These are phyloP conservation scores for Gremmenia infestans DNA, from an alignment of 2,329 filamentous ascomycete genomes.

Conservation along the genomic window DNA sequence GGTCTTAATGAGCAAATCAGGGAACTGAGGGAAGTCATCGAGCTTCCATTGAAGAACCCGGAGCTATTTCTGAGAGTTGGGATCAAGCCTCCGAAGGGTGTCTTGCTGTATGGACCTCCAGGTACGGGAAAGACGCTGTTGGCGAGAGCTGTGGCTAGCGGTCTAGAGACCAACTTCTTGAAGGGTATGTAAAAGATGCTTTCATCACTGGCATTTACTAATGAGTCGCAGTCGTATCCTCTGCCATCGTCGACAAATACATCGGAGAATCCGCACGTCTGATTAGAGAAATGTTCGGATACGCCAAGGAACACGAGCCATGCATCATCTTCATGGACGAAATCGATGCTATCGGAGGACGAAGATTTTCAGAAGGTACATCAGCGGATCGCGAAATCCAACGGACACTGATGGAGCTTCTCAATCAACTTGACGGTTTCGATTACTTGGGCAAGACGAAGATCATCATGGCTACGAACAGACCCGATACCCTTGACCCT, in stretches of 20 bases:
- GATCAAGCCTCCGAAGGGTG: conserved; percentile 98
- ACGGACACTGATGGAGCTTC: conserved; percentile 94
- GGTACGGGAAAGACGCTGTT: conserved; percentile 96
- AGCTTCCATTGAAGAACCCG: conserved; percentile 96
- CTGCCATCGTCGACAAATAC: conserved; percentile 98
- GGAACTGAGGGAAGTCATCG: conserved; percentile 95
- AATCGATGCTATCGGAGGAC: conserved; percentile 96
- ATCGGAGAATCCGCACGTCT: conserved; percentile 96
- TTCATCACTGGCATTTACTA: conserved; percentile 15
- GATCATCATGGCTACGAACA: conserved; percentile 99
- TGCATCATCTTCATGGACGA: conserved; percentile 99
- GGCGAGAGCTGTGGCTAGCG: conserved; percentile 90
- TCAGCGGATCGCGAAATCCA: conserved; percentile 98
- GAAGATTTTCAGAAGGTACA: conserved; percentile 94
- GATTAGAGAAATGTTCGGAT: conserved; percentile 99
- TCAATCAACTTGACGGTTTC: conserved; percentile 98
- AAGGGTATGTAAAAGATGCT: conserved; percentile 61
- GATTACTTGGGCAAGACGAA: conserved; percentile 99
- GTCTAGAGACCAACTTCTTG: conserved; percentile 95
- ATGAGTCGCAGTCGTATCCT: conserved; percentile 73
- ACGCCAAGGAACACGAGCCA: conserved; percentile 97
- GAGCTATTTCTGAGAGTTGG: conserved; percentile 95
- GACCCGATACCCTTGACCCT: conserved; percentile 92
- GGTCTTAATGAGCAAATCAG: conserved; percentile 97
- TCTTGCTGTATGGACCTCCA: conserved; percentile 90